A percentile compares a stretch with the other conserved stretches of the same genome.
Conservation (phyloP, 768 basidiomycete species). For the Paxillus ammoniavirescens region DNA sequence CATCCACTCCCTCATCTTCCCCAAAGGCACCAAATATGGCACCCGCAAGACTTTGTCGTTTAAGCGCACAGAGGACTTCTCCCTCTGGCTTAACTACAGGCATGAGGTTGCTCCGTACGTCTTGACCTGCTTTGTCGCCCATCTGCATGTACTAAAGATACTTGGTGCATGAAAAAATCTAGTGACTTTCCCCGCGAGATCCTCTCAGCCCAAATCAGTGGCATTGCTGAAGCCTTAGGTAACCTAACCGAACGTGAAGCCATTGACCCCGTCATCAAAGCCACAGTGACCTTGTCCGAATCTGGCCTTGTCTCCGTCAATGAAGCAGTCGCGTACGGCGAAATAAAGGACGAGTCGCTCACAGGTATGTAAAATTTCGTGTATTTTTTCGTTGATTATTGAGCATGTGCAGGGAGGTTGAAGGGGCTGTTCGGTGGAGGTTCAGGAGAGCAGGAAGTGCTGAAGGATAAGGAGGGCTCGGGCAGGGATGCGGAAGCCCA, state of each 20-base stretch:
- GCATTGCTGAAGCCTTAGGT: constrained; percentile 70
- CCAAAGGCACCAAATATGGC: constrained; percentile 70
- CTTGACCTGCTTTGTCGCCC: not conserved
- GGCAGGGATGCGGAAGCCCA: constrained; percentile 28
- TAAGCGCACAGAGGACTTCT: constrained; percentile 82
- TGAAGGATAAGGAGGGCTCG: constrained; percentile 28
- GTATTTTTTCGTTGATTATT: constrained; percentile 8
- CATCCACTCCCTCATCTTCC: constrained; percentile 77
- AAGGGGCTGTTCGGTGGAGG: constrained; percentile 83
- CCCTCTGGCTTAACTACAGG: constrained; percentile 77
- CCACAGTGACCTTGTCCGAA: constrained; percentile 79
- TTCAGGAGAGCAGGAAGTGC: constrained; percentile 32
- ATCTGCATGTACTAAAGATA: constrained; percentile 5
- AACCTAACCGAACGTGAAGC: constrained; percentile 86
- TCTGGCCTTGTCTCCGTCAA: constrained; percentile 82
- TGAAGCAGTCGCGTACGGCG: constrained; percentile 76
- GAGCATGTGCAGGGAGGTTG: constrained; percentile 59
- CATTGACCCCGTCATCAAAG: constrained; percentile 81
- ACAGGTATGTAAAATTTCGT: constrained; percentile 46
- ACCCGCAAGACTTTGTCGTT: constrained; percentile 86
- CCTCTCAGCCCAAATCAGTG: constrained; percentile 67
- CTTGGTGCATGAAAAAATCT: not conserved
- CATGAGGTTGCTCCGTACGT: constrained; percentile 58
- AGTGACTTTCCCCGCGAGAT: constrained; percentile 76
- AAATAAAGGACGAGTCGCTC: constrained; percentile 78